These are phyloP conservation scores for Fusarium goolgardi DNA, from an alignment of 2,329 filamentous ascomycete species.

Conservation along the genomic window DNA sequence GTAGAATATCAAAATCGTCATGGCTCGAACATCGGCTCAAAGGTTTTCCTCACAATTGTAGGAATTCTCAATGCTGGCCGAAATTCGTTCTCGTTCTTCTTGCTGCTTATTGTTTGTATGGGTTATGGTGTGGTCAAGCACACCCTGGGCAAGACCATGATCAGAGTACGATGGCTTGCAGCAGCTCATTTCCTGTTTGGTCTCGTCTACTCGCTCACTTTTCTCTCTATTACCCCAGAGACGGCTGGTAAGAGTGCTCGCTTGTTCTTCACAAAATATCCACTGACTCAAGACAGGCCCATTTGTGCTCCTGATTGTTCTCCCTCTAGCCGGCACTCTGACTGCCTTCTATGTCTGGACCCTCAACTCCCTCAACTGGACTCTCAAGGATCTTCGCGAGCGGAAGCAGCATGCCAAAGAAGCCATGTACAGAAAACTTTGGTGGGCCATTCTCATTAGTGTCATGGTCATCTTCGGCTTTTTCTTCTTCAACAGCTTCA, in stretches of 20 bases:
- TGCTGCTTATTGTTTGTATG: constrained; percentile 98
- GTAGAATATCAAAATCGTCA: constrained; percentile 91
- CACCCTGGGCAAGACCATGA: constrained; percentile 91
- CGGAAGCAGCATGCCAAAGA: constrained; percentile 95
- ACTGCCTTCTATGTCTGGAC: constrained; percentile 99
- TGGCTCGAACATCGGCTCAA: constrained; percentile 84
- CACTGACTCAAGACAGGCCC: constrained; percentile 67
- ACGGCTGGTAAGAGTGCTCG: constrained; percentile 69
- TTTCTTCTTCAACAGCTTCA: constrained; percentile 98
- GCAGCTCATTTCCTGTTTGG: constrained; percentile 95
- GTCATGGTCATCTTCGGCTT: constrained; percentile 97
- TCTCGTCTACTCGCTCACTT: constrained; percentile 90
- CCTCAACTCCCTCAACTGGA: constrained; percentile 91
- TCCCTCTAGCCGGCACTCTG: constrained; percentile 89
- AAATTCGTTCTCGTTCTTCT: constrained; percentile 98
- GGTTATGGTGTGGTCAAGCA: constrained; percentile 98
- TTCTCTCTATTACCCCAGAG: constrained; percentile 88
- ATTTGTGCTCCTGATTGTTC: constrained; percentile 89
- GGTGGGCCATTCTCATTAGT: constrained; percentile 95
- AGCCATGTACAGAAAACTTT: constrained; percentile 96
- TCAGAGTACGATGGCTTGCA: constrained; percentile 90
- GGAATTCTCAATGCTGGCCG: constrained; percentile 91
- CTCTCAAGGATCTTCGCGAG: constrained; percentile 95
- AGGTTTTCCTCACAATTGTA: constrained; percentile 90
- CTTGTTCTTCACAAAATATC: neutral